Percentiles rank a stretch among this genome's conserved stretches.
phyloP scores from a whole-genome alignment of 768 basidiomycete species.

The Mycena venus region DNA sequence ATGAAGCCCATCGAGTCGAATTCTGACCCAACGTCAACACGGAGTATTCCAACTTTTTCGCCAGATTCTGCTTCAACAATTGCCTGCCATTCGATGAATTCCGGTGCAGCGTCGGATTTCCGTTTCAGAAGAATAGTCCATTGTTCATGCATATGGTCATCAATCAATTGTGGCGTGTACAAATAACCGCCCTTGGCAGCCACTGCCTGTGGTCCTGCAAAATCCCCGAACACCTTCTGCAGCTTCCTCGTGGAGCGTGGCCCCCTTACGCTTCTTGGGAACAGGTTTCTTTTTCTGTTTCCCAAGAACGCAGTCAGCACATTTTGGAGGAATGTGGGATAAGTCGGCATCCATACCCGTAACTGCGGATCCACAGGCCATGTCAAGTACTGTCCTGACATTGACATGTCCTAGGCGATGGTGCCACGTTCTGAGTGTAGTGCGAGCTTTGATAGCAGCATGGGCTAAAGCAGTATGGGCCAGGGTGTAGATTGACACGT shows the following conservation, averaged over 20 bases:
- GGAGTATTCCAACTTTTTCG: no score
- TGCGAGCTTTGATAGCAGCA: not conserved
- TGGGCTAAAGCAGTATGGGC: not conserved
- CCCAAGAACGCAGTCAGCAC: slow-evolving; percentile 13
- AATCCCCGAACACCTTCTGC: no score
- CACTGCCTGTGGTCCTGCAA: slow-evolving; percentile 6
- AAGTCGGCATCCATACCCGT: no score
- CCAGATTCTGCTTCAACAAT: not conserved
- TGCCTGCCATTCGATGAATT: not conserved
- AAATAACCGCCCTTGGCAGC: not conserved
- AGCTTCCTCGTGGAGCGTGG: not conserved
- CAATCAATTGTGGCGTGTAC: slow-evolving; percentile 10
- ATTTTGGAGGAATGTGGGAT: not conserved
- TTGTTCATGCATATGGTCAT: not conserved
- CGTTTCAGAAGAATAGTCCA: not conserved
- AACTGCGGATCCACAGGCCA: slow-evolving; percentile 3
- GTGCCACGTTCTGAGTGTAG: not conserved
- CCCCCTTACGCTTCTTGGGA: not conserved
- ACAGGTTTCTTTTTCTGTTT: slow-evolving; percentile 14
- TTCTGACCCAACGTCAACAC: not conserved
- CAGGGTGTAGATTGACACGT: no score
- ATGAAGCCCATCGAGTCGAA: not conserved
- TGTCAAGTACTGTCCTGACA: not conserved
- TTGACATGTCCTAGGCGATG: slow-evolving; percentile 1
- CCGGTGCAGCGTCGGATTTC: not conserved